Conservation (phyloP, 2,329 filamentous ascomycete species). For the Cladophialophora chaetospira region DNA sequence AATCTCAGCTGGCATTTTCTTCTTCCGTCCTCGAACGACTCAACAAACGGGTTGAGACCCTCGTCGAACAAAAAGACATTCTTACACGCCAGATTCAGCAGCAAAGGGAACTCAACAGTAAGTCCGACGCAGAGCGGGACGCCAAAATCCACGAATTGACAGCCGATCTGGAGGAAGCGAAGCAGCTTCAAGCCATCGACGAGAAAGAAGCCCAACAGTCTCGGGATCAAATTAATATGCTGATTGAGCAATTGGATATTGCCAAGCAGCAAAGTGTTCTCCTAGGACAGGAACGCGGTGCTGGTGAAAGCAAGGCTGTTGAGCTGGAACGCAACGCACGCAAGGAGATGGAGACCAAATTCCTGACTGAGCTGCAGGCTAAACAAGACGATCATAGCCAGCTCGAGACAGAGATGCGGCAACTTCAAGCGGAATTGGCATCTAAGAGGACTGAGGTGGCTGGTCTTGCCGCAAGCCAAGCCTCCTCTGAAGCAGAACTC, state of each 20-base stretch:
- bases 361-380: constrained; percentile 25
- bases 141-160: constrained; percentile 49
- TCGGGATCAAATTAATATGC: constrained; percentile 44
- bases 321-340: constrained; percentile 26
- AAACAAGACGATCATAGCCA: constrained; percentile 37
- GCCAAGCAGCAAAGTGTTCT: constrained; percentile 42
- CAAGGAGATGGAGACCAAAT: constrained; percentile 26
- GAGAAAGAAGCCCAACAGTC: constrained; percentile 44
- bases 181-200: constrained; percentile 63
- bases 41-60: constrained; percentile 71
- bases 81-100: constrained; percentile 92
- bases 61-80: constrained; percentile 86
- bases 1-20: constrained; percentile 74
- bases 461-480: not conserved
- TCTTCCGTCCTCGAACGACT: constrained; percentile 76
- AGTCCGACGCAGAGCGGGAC: constrained; percentile 68
- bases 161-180: constrained; percentile 60
- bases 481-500: constrained; percentile 42
- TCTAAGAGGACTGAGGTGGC: constrained; percentile 25
- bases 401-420: constrained; percentile 32
- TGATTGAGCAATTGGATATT: constrained; percentile 48
- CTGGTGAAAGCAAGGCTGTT: constrained; percentile 35
- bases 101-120: constrained; percentile 87
- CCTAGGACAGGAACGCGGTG: constrained; percentile 39
- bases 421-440: constrained; percentile 27